Evolutionary conservation across 2,329 filamentous ascomycete species (phyloP).

Genomic region (Diaporthe destruens): DNA sequence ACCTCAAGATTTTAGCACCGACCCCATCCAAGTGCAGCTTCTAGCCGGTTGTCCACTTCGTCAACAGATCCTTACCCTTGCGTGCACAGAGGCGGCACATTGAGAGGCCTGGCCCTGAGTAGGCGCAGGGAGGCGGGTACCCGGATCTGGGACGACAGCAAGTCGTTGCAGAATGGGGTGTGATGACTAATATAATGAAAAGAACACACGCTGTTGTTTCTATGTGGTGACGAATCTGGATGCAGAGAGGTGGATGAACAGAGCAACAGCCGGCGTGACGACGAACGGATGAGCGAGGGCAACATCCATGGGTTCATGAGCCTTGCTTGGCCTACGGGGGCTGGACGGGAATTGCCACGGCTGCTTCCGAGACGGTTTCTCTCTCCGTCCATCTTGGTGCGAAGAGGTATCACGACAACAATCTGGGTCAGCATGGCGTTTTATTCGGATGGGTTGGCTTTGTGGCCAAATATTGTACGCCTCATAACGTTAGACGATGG

Average conservation of each 20-base stretch:
- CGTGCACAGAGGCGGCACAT: background rate
- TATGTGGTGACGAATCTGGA: background rate
- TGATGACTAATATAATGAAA: background rate
- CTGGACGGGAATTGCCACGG: background rate
- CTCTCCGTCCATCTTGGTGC: slow-evolving; percentile 6
- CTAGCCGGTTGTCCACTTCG: background rate
- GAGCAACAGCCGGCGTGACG: background rate
- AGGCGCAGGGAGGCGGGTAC: background rate
- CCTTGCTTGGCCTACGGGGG: too few relatives aligned
- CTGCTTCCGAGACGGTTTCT: background rate
- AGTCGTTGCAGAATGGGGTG: background rate
- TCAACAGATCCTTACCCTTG: background rate
- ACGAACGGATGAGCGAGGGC: background rate
- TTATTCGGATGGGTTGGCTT: background rate
- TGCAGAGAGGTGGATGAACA: background rate
- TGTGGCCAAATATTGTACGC: background rate
- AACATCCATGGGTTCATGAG: background rate
- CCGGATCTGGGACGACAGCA: background rate
- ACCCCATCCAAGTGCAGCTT: background rate
- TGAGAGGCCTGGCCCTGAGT: background rate
- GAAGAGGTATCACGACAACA: slow-evolving; percentile 5
- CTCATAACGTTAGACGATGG: slow-evolving; percentile 22
- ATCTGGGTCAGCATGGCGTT: slow-evolving; percentile 33
- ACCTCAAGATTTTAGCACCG: background rate
- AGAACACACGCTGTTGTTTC: background rate